Evolutionary conservation across 805 yeast species (phyloP).

Genomic region (Sugiyamaella floridensis): DNA sequence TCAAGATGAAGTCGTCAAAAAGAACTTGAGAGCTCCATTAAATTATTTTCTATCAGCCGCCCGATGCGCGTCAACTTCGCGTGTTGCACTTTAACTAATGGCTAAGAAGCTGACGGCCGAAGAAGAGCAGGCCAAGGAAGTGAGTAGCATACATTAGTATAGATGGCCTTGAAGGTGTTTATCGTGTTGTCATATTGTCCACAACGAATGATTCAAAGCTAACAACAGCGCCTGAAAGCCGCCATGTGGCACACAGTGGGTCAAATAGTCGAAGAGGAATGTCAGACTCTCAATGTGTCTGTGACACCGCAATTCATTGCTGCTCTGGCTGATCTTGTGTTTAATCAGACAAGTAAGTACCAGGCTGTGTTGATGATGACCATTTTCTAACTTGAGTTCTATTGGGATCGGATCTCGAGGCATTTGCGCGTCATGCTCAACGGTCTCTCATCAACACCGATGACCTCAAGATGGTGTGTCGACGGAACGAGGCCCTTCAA

Average conservation of each 20-base stretch:
- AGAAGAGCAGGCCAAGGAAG: conserved; percentile 1
- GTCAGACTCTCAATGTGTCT: conserved; percentile 16
- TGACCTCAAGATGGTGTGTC: conserved; percentile 27
- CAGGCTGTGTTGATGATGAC: not conserved
- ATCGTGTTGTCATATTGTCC: not conserved
- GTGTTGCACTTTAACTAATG: not conserved
- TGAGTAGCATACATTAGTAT: not conserved
- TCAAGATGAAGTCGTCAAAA: too few relatives aligned
- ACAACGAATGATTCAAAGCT: not conserved
- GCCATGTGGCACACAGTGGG: conserved; percentile 28
- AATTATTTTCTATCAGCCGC: too few relatives aligned
- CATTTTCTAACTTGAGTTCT: conserved; percentile 16
- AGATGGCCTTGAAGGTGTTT: not conserved
- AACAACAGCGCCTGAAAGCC: conserved; percentile 18
- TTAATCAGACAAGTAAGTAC: conserved; percentile 23
- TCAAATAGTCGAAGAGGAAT: conserved; percentile 26
- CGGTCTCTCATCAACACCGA: conserved; percentile 24
- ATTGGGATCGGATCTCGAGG: conserved; percentile 26
- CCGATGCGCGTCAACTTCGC: not conserved
- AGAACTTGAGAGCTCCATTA: too few relatives aligned
- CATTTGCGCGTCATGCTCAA: conserved; percentile 28
- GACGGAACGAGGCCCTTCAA: conserved; percentile 26
- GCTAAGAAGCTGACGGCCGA: not conserved
- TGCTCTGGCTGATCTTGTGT: conserved; percentile 28
- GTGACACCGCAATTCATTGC: conserved; percentile 30